Evolutionary conservation across 2,329 filamentous ascomycete genomes (phyloP).

Genomic region (Fusarium sp.): DNA sequence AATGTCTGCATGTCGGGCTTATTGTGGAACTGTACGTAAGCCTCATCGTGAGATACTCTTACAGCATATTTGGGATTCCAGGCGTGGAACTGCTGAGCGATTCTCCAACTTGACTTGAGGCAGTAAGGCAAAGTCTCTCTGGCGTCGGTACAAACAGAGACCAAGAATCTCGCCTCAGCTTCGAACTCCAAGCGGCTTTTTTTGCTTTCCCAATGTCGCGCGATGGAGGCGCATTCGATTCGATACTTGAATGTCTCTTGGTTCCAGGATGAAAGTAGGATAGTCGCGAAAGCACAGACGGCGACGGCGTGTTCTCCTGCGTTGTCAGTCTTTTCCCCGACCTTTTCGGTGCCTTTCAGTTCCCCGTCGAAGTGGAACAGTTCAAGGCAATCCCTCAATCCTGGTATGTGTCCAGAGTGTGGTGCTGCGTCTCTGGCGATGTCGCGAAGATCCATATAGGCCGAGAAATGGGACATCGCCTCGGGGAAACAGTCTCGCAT

Average conservation of each 20-base stretch:
- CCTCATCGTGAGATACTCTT: neutral
- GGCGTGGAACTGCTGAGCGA: neutral
- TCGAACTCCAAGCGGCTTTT: neutral
- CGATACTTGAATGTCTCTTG: constrained; percentile 17
- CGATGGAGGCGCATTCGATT: constrained; percentile 11
- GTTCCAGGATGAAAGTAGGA: constrained; percentile 2
- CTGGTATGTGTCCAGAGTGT: neutral
- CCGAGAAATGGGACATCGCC: constrained; percentile 20
- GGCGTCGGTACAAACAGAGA: neutral
- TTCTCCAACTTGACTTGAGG: neutral
- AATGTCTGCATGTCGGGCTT: neutral
- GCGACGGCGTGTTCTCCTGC: constrained; percentile 33
- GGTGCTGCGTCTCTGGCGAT: constrained; percentile 23
- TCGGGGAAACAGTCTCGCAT: constrained; percentile 7
- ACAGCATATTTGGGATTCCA: neutral
- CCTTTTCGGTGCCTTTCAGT: neutral
- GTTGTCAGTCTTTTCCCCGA: constrained; percentile 18
- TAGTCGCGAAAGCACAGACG: constrained; percentile 10
- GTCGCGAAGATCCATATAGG: constrained; percentile 28
- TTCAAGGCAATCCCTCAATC: constrained; percentile 2
- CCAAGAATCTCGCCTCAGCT: neutral
- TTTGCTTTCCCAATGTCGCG: constrained; percentile 1
- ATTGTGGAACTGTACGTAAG: neutral
- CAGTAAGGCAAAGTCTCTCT: too few species aligned
- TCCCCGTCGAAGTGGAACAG: neutral